Evolutionary conservation across 1,284 basidiomycete species (phyloP), one percentile per base, ranked within the genome.

Genomic region (Ceratobasidium sp.): DNA sequence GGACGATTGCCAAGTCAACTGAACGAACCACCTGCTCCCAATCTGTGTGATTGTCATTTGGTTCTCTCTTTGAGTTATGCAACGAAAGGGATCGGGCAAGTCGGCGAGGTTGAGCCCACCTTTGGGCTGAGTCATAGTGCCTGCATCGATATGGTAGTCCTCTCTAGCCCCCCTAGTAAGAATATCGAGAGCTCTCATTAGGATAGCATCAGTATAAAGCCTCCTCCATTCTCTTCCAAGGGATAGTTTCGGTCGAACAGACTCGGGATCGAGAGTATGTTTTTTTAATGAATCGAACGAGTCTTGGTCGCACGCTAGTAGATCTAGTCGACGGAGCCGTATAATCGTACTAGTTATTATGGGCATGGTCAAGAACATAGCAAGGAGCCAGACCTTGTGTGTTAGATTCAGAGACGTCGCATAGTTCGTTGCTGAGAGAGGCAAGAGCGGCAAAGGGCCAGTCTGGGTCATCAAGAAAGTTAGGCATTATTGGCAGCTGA

Each of bases 1-100:
- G 86, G 78, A 98, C 91, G 77, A 97, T 91, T 0, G 92, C 91
- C 78, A 86, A 86, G 80, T 99, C 97, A 36, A 98, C 84, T 15
- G 85, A 83, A 5, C 85, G 83, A 47, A 97, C 86, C 48, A 87
- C 81, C 11, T 81, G 79, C 50, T 76, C 53, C 79, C 79, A 80
- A 31, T 14, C 2, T 6, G 45, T 31, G 29, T 9, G 29, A 11
- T 63, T 27, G 1, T 47, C 27, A 19, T 8, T 19, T 17, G 11
- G 19, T 9, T 24, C 15, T 63, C n/a, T 5, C 29, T 24, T 31
- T 76, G 36, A 60, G 33, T 14, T 11, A 36, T 27, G 29, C 9
- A n/a, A 9, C 44, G 22, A 24, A 24, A 22, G 17, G 19, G 15
- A 19, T 8, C 3, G n/a, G 24, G 5, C 6, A 45, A 9, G n/a